Conservation (phyloP, 176 grass and related monocot species). For the Oryza glaberrima region DNA sequence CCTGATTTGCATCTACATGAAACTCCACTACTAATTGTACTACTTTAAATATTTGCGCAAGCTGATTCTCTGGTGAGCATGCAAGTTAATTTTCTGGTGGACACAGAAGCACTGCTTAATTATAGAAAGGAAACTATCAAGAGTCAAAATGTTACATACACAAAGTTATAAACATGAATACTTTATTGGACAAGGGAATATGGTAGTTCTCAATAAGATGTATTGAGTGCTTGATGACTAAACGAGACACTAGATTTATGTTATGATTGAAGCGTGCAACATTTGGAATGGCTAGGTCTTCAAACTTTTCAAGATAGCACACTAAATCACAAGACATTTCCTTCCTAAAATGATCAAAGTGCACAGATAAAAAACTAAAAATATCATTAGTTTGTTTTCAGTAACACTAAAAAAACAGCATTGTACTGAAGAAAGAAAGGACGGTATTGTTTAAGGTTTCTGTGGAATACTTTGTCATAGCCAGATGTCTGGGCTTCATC, state of each 20-base stretch:
- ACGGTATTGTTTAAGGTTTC: neutral
- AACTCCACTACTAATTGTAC: neutral
- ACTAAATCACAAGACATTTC: neutral
- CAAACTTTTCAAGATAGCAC: conserved; percentile 1
- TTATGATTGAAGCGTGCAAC: conserved; percentile 1
- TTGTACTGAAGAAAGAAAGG: neutral
- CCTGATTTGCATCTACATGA: neutral
- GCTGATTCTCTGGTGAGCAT: neutral
- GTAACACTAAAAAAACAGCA: neutral
- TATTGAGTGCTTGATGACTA: neutral
- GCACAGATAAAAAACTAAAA: conserved; percentile 7
- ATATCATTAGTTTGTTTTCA: neutral
- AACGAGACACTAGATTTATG: neutral
- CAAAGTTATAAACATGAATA: neutral
- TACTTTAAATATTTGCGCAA: neutral
- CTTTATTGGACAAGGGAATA: neutral
- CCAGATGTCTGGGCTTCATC: conserved; percentile 69
- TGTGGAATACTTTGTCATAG: conserved; percentile 75
- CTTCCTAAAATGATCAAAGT: neutral
- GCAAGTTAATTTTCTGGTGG: neutral
- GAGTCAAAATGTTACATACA: neutral
- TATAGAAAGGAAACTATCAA: neutral
- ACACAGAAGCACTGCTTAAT: neutral
- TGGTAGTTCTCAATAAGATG: neutral
- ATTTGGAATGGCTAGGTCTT: neutral